Conservation (phyloP, 2,329 filamentous ascomycete species). For the Grosmannia huntii region DNA sequence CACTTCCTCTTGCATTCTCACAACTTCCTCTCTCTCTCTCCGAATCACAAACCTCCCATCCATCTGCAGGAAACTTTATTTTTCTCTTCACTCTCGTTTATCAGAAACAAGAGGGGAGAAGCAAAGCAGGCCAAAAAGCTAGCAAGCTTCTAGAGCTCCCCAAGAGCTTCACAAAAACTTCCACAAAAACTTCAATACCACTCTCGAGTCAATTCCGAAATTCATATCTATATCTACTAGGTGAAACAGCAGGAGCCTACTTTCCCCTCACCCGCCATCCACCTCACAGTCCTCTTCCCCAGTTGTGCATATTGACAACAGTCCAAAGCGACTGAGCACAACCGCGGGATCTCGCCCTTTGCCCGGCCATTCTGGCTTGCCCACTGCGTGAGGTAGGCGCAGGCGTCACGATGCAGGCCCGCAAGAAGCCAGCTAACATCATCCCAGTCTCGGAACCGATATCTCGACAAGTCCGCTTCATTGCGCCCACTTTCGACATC, state of each 20-base stretch:
- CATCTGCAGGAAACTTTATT: neutral
- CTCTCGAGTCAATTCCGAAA: neutral
- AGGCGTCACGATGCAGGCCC: neutral
- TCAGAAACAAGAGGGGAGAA: neutral
- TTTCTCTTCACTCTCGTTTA: neutral
- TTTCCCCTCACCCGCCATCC: constrained; percentile 11
- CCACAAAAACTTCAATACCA: neutral
- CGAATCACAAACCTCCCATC: neutral
- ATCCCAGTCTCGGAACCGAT: constrained; percentile 18
- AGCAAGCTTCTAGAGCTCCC: neutral
- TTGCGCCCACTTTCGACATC: constrained; percentile 29
- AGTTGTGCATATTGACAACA: constrained; percentile 14
- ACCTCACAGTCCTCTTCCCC: neutral
- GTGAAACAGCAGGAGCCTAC: neutral
- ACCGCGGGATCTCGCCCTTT: constrained; percentile 22
- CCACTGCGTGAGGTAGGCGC: constrained; percentile 63
- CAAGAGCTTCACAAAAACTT: neutral
- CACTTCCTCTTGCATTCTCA: neutral
- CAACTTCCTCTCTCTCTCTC: neutral
- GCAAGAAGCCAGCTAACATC: constrained; percentile 1
- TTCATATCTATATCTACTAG: neutral
- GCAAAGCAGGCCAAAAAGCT: neutral
- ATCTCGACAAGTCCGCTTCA: constrained; percentile 31
- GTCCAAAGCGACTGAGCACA: constrained; percentile 36
- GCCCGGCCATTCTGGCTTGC: constrained; percentile 73